Evolutionary conservation across 2,329 filamentous ascomycete genomes (phyloP).

Genomic region (Ceratocystis albifundus): DNA sequence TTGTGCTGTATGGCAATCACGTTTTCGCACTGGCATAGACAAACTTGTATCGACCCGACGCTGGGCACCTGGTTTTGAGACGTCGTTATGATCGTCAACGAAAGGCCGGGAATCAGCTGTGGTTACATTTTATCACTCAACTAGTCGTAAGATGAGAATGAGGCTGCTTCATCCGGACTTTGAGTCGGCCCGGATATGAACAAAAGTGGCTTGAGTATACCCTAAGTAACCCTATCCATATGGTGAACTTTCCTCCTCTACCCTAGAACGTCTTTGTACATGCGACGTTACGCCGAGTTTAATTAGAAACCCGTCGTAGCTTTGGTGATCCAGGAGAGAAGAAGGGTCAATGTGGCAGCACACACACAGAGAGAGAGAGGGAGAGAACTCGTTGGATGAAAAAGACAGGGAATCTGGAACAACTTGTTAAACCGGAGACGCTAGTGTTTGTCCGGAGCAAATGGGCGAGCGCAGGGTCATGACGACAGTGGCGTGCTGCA

Average conservation of each 20-base stretch:
- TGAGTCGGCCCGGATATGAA: background rate
- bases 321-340: background rate
- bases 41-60: conserved; percentile 37
- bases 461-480: too few relatives aligned
- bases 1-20: conserved; percentile 33
- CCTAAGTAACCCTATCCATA: background rate
- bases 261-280: background rate
- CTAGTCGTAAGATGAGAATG: background rate
- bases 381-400: too few relatives aligned
- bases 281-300: background rate
- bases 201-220: background rate
- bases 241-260: background rate
- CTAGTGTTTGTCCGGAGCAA: too few relatives aligned
- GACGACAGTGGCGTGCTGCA: too few relatives aligned
- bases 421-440: too few relatives aligned
- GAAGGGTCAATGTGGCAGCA: background rate
- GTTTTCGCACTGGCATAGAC: conserved; percentile 49
- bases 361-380: background rate
- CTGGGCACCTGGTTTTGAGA: conserved; percentile 47
- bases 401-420: too few relatives aligned
- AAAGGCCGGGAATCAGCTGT: conserved; percentile 49
- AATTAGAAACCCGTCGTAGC: background rate
- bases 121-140: conserved; percentile 36
- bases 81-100: conserved; percentile 43
- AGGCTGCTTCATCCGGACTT: background rate